phyloP scores from a whole-genome alignment of 441 rosid species.

The Populus hybrid region DNA sequence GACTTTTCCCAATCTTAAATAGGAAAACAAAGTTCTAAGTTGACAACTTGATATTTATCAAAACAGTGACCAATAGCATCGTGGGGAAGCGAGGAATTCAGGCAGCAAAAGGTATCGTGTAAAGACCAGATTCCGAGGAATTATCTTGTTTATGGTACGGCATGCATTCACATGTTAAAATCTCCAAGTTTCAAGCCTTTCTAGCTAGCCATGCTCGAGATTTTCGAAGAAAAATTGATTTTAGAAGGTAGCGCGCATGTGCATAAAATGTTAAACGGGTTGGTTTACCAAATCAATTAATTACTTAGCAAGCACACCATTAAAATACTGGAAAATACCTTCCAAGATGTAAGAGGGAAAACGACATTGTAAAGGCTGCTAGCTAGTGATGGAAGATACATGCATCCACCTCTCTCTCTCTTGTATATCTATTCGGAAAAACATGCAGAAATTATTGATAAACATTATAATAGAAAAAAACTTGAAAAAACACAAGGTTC shows the following conservation, averaged over 20 bases:
- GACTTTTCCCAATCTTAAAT: neutral
- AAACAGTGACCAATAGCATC: neutral
- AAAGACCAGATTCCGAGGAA: neutral
- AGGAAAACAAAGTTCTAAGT: no score
- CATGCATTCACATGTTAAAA: neutral
- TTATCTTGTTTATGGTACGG: no score
- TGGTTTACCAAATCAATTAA: neutral
- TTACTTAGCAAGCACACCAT: neutral
- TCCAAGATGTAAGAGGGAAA: neutral
- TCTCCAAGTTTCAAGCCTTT: no score
- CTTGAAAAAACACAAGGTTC: no score
- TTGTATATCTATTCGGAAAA: no score
- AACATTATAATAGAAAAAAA: no score
- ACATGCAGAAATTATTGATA: no score
- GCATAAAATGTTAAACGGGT: no score
- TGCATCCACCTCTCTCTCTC: neutral
- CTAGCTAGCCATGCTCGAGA: neutral
- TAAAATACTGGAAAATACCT: neutral
- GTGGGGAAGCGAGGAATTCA: neutral
- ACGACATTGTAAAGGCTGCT: neutral
- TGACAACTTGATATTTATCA: neutral
- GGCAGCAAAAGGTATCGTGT: neutral
- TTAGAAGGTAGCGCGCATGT: neutral
- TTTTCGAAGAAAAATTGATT: neutral
- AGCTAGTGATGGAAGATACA: neutral